A percentile compares a stretch with the other conserved stretches of the same genome.
Evolutionary conservation across 1,139 yeast species (phyloP).

Genomic region (Geotrichum restrictum): DNA sequence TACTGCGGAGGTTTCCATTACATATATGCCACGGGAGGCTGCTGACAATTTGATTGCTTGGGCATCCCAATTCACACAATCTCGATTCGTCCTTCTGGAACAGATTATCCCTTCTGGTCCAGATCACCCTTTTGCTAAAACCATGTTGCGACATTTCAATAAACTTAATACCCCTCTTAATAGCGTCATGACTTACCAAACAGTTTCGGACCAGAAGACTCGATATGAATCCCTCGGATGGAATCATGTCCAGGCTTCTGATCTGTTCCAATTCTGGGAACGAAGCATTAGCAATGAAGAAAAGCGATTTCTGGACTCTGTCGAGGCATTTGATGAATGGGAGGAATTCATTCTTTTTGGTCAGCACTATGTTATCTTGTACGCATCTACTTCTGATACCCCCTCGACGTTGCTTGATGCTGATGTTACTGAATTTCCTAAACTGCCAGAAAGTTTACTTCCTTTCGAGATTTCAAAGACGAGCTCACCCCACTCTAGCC

Average conservation of each 20-base stretch:
- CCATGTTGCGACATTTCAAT: conserved; percentile 69
- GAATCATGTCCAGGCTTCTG: conserved; percentile 49
- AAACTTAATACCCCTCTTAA: conserved; percentile 67
- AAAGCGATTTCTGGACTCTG: conserved; percentile 45
- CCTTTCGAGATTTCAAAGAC: background rate
- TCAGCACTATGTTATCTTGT: conserved; percentile 69
- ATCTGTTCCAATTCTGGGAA: conserved; percentile 59
- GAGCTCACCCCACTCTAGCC: conserved; percentile 27
- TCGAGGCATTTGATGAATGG: conserved; percentile 78
- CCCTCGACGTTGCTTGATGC: conserved; percentile 23
- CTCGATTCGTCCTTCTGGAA: conserved; percentile 66
- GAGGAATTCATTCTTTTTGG: conserved; percentile 76
- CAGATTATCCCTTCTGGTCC: conserved; percentile 66
- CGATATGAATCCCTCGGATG: conserved; percentile 53
- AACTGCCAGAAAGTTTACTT: background rate
- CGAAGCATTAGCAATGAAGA: conserved; percentile 42
- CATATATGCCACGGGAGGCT: conserved; percentile 66
- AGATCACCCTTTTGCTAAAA: conserved; percentile 63
- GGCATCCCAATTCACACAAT: conserved; percentile 47
- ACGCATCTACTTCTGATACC: conserved; percentile 44
- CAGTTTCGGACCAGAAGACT: conserved; percentile 46
- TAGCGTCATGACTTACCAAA: conserved; percentile 60
- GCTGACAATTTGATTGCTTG: conserved; percentile 63
- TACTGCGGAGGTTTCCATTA: conserved; percentile 78
- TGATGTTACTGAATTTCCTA: conserved; percentile 16